Percentiles rank a stretch among this genome's conserved stretches.
phyloP scores from a whole-genome alignment of 768 basidiomycete species.

The Cystofilobasidium macerans region DNA sequence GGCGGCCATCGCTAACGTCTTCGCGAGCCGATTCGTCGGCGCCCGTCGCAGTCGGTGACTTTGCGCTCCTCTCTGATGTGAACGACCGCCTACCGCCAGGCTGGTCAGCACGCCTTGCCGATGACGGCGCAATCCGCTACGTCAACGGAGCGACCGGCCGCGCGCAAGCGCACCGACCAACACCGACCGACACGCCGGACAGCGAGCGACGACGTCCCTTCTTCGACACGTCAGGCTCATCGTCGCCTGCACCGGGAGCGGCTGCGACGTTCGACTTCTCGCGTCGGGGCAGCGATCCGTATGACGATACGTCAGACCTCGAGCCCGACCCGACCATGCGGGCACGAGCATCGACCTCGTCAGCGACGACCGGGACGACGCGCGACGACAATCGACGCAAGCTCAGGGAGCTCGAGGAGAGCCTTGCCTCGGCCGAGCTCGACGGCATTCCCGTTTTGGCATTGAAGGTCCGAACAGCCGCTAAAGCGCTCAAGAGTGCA shows the following conservation, averaged over 20 bases:
- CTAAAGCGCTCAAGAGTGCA: conserved; percentile 11
- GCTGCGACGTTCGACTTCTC: not conserved
- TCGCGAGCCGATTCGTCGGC: not conserved
- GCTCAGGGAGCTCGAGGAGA: conserved; percentile 18
- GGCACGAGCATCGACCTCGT: conserved; percentile 3
- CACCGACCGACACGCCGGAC: not conserved
- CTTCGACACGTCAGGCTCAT: conserved; percentile 17
- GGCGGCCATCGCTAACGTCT: not conserved
- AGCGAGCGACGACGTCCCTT: conserved; percentile 16
- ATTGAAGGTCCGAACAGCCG: conserved; percentile 21
- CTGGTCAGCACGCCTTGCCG: conserved; percentile 14
- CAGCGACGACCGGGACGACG: not conserved
- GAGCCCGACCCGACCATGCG: not conserved
- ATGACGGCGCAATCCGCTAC: conserved; percentile 27
- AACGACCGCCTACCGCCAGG: conserved; percentile 13
- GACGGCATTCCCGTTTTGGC: conserved; percentile 25
- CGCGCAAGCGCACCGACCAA: not conserved
- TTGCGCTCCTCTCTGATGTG: conserved; percentile 9
- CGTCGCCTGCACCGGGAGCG: conserved; percentile 2
- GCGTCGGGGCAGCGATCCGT: not conserved
- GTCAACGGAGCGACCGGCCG: conserved; percentile 14
- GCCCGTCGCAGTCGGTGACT: conserved; percentile 6
- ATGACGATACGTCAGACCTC: conserved; percentile 7
- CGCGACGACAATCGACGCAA: conserved; percentile 8
- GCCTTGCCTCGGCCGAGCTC: conserved; percentile 12